Evolutionary conservation across 2,329 filamentous ascomycete genomes (phyloP).

Genomic region (Davidsoniella neocaledoniae): DNA sequence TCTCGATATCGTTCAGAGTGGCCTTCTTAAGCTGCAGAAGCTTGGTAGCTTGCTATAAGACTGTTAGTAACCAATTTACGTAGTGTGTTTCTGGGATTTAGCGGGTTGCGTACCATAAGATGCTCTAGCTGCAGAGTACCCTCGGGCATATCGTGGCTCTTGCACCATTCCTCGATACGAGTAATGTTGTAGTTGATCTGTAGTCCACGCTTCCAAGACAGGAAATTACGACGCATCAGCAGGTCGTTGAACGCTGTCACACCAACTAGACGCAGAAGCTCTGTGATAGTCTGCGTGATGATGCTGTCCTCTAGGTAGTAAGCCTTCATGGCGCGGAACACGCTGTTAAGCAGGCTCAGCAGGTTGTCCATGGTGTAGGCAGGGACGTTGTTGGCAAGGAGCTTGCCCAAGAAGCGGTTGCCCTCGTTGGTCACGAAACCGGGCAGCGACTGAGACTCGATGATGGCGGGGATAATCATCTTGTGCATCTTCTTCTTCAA

Average conservation of each 20-base stretch:
- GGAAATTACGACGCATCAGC: conserved; percentile 93
- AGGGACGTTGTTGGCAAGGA: conserved; percentile 73
- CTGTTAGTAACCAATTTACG: conserved; percentile 17
- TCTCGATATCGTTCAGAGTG: conserved; percentile 96
- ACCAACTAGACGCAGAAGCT: conserved; percentile 80
- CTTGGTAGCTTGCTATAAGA: conserved; percentile 76
- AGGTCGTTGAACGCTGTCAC: conserved; percentile 98
- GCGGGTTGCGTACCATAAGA: conserved; percentile 52
- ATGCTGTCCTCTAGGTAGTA: conserved; percentile 96
- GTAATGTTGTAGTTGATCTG: conserved; percentile 99
- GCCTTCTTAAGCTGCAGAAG: conserved; percentile 97
- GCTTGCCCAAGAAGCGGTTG: conserved; percentile 94
- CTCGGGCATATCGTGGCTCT: conserved; percentile 98
- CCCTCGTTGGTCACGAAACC: conserved; percentile 98
- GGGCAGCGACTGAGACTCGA: conserved; percentile 93
- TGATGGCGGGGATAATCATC: conserved; percentile 99
- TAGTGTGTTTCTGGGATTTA: neutral
- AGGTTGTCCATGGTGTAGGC: conserved; percentile 99
- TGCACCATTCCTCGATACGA: conserved; percentile 98
- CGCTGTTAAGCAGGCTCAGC: conserved; percentile 85
- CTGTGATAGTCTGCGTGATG: conserved; percentile 87
- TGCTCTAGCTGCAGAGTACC: conserved; percentile 95
- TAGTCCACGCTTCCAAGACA: conserved; percentile 96
- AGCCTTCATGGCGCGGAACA: conserved; percentile 97
- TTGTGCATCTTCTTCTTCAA: conserved; percentile 98